These are phyloP conservation scores for Hanseniaspora pseudoguilliermondii DNA, from an alignment of 805 yeast species.

Conservation along the genomic window DNA sequence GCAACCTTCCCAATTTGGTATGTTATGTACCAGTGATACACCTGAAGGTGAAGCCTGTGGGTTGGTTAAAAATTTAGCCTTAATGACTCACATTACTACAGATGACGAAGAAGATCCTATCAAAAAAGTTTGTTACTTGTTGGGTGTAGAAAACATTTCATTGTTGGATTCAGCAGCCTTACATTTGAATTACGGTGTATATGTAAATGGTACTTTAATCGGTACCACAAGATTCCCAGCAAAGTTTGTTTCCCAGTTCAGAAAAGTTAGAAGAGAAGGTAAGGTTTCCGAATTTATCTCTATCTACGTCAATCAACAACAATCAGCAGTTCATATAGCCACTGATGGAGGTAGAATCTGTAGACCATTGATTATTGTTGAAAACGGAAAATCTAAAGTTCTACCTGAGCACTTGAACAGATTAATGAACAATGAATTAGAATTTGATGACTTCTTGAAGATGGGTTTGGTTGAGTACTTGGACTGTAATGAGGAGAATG, in stretches of 20 bases:
- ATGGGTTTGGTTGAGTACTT: conserved; percentile 86
- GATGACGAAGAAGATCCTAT: conserved; percentile 94
- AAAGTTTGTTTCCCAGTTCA: conserved; percentile 66
- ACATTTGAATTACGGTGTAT: conserved; percentile 72
- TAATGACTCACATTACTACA: conserved; percentile 97
- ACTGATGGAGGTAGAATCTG: conserved; percentile 98
- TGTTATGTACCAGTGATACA: conserved; percentile 96
- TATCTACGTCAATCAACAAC: conserved; percentile 79
- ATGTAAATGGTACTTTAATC: conserved; percentile 84
- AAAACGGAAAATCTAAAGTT: conserved; percentile 58
- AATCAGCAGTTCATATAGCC: conserved; percentile 88
- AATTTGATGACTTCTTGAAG: conserved; percentile 79
- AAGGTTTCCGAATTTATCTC: conserved; percentile 82
- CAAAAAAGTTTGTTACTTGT: conserved; percentile 54
- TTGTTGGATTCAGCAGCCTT: conserved; percentile 71
- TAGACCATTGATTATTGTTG: conserved; percentile 85
- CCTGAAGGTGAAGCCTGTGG: conserved; percentile 99
- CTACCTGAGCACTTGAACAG: conserved; percentile 52
- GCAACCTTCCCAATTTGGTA: conserved; percentile 98
- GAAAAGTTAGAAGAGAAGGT: conserved; percentile 71
- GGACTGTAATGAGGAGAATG: conserved; percentile 96
- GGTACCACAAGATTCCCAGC: conserved; percentile 82
- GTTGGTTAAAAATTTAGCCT: conserved; percentile 86
- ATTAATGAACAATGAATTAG: conserved; percentile 57
- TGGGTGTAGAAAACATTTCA: conserved; percentile 83